Percentiles rank a stretch among this genome's conserved stretches.
phyloP scores from a whole-genome alignment of 2,329 filamentous ascomycete genomes.

The Fusarium illudens region DNA sequence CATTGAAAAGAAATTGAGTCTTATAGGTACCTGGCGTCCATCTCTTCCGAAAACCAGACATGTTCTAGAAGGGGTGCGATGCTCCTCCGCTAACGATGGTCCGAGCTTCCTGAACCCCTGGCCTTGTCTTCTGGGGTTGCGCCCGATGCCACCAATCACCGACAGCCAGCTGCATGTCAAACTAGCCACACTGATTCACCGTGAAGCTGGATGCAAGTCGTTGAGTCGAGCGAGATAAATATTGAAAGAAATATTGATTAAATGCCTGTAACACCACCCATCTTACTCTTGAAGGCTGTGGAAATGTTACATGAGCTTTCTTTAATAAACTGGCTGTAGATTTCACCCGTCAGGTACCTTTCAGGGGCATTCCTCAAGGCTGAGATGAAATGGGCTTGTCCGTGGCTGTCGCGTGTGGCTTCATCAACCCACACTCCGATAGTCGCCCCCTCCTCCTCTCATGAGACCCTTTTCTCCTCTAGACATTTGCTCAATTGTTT shows the following conservation, averaged over 20 bases:
- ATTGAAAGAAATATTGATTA: neutral
- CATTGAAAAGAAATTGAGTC: neutral
- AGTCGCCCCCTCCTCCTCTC: neutral
- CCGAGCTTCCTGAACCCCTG: slow-evolving; percentile 26
- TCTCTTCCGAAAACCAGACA: slow-evolving; percentile 3
- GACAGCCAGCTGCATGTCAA: neutral
- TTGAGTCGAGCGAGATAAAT: neutral
- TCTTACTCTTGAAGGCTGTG: too few species aligned
- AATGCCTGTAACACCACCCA: too few species aligned
- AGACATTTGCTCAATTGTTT: neutral
- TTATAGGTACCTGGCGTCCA: neutral
- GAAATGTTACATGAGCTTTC: too few species aligned
- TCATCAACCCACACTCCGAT: slow-evolving; percentile 11
- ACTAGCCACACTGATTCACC: neutral
- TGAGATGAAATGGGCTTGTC: slow-evolving; percentile 17
- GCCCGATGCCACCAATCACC: slow-evolving; percentile 24
- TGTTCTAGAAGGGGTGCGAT: slow-evolving; percentile 3
- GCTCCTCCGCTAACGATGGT: slow-evolving; percentile 15
- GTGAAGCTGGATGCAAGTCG: neutral
- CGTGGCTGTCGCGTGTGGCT: slow-evolving; percentile 24
- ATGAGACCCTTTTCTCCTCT: slow-evolving; percentile 17
- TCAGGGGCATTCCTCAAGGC: slow-evolving; percentile 19
- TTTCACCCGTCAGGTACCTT: neutral
- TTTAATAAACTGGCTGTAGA: neutral
- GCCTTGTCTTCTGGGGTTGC: neutral